phyloP scores from a whole-genome alignment of 1,284 basidiomycete species.

The Marasmius tenuissimus region DNA sequence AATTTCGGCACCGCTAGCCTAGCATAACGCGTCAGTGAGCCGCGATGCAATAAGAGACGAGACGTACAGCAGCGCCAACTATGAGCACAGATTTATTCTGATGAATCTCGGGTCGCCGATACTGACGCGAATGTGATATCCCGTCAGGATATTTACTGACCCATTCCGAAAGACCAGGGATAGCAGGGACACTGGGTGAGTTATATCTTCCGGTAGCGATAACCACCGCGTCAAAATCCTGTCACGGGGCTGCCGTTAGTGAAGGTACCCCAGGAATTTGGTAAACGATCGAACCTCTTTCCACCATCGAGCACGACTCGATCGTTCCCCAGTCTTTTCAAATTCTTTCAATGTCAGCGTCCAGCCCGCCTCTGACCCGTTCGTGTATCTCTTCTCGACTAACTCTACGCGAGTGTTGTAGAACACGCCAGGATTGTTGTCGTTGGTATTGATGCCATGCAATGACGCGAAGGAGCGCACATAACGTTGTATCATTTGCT shows the following conservation, averaged over 20 bases:
- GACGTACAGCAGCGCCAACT: neutral
- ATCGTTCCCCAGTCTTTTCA: constrained; percentile 18
- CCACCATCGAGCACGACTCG: constrained; percentile 33
- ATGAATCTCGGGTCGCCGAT: neutral
- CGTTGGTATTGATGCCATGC: constrained; percentile 40
- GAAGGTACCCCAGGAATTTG: neutral
- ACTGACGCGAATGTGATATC: neutral
- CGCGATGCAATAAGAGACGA: neutral
- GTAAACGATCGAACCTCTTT: constrained; percentile 25
- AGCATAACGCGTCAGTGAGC: neutral
- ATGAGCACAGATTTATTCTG: constrained; percentile 1
- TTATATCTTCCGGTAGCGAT: neutral
- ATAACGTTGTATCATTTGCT: constrained; percentile 24
- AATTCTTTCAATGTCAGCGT: constrained; percentile 34
- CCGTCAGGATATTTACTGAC: neutral
- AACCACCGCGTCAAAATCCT: constrained; percentile 41
- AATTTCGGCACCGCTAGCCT: constrained; percentile 45
- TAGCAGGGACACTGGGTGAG: neutral
- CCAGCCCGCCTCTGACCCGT: constrained; percentile 36
- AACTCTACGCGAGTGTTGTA: constrained; percentile 52
- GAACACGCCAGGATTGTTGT: constrained; percentile 33
- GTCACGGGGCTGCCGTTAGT: neutral
- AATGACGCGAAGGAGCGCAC: constrained; percentile 34
- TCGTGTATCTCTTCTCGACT: constrained; percentile 36
- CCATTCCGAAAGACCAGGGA: constrained; percentile 1